Base-by-base conservation (phyloP, 75 land plant species). In the Azolla pinnata region DNA sequence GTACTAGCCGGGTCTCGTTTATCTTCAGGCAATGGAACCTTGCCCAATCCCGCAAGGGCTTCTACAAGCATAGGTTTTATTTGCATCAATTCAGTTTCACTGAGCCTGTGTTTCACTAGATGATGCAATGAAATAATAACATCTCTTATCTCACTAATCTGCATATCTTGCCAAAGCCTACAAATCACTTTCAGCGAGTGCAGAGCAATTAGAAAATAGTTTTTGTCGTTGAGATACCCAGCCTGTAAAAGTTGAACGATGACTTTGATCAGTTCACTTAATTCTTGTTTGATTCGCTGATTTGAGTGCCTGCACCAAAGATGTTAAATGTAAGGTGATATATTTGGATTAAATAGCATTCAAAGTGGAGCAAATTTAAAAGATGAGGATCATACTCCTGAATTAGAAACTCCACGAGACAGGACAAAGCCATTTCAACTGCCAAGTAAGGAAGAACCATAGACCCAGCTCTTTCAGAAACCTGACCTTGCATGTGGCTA, bases 1-100 rank as follows among this genome's bases (percentile, higher is more conserved):
- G 59, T 38, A 55, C 64, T 79, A 12, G 45, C 54, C 16, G 64
- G 51, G 60, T 63, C 61, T 29, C 38, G 62, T 59, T 77, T 80
- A 60, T 64, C 67, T 70, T 90, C 99, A 1, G 50, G 59, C 21
- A 95, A 63, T 54, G 79, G 55, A 76, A 89, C 56, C 26, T 74
- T 66, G 62, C 70, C 61, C 26, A 90, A 72, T 29, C 83, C 66
- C 10, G 80, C 70, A 64, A 95, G 75, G 56, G 83, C 84, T 50
- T 63, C 67, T 34, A 97, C 75, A 31, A 95, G 67, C 51, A 66
- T 52, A 61, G 82, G 70, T 62, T 90, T 90, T 60, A 83, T 66
- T 30, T 66, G 55, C 67, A 25, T 44, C 32, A 69, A 20, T n/a
- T 31, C 60, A 42, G 35, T 14, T 55, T 75, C 76, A 21, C 61